Evolutionary conservation across 768 basidiomycete species (phyloP), one percentile per base, ranked within the genome.

Genomic region (Hygrocybe coccinea): DNA sequence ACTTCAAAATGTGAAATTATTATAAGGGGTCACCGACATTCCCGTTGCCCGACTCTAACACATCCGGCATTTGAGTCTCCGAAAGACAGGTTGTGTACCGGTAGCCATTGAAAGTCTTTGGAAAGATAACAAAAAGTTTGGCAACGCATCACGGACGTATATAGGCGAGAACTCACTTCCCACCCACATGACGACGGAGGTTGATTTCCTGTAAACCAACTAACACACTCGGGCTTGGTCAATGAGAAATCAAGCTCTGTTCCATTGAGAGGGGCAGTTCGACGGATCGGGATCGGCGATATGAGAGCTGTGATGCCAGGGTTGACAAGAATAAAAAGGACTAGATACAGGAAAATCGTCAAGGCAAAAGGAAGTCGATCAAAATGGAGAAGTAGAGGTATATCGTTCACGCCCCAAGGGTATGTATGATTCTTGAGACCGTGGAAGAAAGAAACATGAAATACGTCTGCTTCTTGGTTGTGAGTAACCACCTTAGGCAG

Each of bases 61-160:
- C 60, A 24, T 66, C 62, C 4, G 60, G 48, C 45, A 64, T 43
- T 46, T 66, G 65, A 41, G 63, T 66, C 56, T 64, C 63, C 6
- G 54, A 60, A 11, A 63, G 54, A 38, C 65, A 66, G 39, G 25
- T 60, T 15, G 60, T 64, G 49, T 61, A 64, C 12, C 19, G 4
- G 6, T 50, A 24, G 34, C 45, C 58, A 1, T 59, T 62, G 46
- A 53, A 63, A 1, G 19, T 4, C 64, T 63, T 52, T 24, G 12
- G 15, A 3, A n/a, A 12, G 24, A 17, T 5, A n/a, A 41, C 15
- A 39, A 14, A 14, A 52, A 21, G 11, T 12, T n/a, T n/a, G 17
- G 12, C 11, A 34, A 50, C 17, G 19, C 7, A 50, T n/a, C 33
- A 14, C n/a, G n/a, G 7, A 9, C 5, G 41, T 14, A 17, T 39